phyloP scores from a whole-genome alignment of 768 basidiomycete genomes.

The Floccularia luteovirens region DNA sequence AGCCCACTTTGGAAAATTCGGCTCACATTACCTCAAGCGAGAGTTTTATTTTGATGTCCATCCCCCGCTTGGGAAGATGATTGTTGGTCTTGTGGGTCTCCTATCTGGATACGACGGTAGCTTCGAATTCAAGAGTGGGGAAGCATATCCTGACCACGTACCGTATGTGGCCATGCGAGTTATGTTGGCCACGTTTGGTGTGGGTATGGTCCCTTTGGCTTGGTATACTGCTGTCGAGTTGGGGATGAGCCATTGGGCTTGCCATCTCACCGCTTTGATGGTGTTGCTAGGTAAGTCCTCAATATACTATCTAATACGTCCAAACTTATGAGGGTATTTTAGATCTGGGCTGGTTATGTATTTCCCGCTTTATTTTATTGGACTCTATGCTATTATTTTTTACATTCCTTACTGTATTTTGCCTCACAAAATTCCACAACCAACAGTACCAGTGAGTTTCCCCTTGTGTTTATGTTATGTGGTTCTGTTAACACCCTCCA shows the following conservation, averaged over 20 bases:
- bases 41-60: conserved; percentile 99
- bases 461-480: neutral
- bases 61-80: conserved; percentile 97
- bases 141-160: conserved; percentile 71
- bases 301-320: neutral
- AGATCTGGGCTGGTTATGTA: conserved; percentile 97
- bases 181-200: conserved; percentile 90
- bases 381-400: conserved; percentile 99
- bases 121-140: conserved; percentile 94
- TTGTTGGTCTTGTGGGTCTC: conserved; percentile 90
- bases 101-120: conserved; percentile 86
- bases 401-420: conserved; percentile 95
- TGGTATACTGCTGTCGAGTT: conserved; percentile 97
- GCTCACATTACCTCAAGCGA: conserved; percentile 94
- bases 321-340: conserved; percentile 2
- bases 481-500: conserved; percentile 5
- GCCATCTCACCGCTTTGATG: conserved; percentile 92
- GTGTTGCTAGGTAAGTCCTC: conserved; percentile 71
- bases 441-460: conserved; percentile 82
- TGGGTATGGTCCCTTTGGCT: conserved; percentile 89
- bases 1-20: conserved; percentile 99
- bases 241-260: conserved; percentile 83
- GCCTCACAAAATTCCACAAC: conserved; percentile 93
- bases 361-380: conserved; percentile 94
- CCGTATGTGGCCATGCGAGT: conserved; percentile 95